A percentile compares a stretch with the other conserved stretches of the same genome.
These are phyloP conservation scores for Penicillium sp. DNA, from an alignment of 2,329 filamentous ascomycete genomes.

Conservation along the genomic window DNA sequence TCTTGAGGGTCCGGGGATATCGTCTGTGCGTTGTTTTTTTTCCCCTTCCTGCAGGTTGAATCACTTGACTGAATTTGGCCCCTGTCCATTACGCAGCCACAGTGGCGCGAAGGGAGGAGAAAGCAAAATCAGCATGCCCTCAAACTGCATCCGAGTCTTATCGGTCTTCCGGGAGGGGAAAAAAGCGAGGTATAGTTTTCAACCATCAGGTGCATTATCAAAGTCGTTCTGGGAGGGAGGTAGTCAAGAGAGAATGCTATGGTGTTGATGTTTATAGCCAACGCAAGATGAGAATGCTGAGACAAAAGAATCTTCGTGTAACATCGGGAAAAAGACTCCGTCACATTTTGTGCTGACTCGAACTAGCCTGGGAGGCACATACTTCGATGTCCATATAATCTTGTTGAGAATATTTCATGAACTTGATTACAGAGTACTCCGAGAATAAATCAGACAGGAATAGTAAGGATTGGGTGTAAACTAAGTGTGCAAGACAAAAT, in stretches of 20 bases:
- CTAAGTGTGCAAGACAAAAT: not conserved
- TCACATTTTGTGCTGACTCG: not conserved
- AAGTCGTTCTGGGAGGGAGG: not conserved
- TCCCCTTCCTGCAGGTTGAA: not conserved
- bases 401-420: not conserved
- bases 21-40: conserved; percentile 13
- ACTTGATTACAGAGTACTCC: not conserved
- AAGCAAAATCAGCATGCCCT: not conserved
- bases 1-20: conserved; percentile 1
- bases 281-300: not conserved
- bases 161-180: not conserved
- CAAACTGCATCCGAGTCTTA: not conserved
- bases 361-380: not conserved
- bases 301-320: conserved; percentile 5
- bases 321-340: conserved; percentile 18
- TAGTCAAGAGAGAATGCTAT: not conserved
- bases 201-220: not conserved
- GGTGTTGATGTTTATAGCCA: not conserved
- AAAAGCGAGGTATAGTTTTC: not conserved
- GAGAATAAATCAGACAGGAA: not conserved
- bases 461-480: not conserved
- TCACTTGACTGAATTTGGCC: conserved; percentile 16
- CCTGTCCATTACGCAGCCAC: conserved; percentile 17
- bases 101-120: conserved; percentile 3
- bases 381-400: not conserved